Conservation (phyloP, 2,329 filamentous ascomycete genomes). For the Coleophoma crateriformis region DNA sequence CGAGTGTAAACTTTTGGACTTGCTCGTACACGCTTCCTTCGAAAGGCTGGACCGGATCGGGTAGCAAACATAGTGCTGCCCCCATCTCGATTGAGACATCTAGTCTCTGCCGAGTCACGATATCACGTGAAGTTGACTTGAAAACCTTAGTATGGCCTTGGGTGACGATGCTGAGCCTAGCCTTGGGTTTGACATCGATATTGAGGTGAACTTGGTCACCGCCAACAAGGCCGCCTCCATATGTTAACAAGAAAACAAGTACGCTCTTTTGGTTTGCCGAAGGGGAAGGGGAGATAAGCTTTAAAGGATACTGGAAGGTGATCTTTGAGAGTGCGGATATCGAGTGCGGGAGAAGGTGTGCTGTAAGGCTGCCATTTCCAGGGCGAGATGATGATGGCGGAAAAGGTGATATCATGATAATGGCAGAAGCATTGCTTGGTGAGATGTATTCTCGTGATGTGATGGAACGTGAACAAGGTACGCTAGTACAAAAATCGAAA, state of each 20-base stretch:
- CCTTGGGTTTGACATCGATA: constrained; percentile 57
- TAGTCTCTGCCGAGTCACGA: constrained; percentile 54
- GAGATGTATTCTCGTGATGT: background rate
- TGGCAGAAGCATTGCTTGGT: too few relatives aligned
- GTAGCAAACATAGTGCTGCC: constrained; percentile 62
- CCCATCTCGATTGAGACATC: constrained; percentile 42
- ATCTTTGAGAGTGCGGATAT: constrained; percentile 68
- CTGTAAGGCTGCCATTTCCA: constrained; percentile 73
- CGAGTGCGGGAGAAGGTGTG: constrained; percentile 65
- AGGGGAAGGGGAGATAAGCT: constrained; percentile 78
- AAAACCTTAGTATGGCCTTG: constrained; percentile 94
- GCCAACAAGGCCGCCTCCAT: constrained; percentile 87
- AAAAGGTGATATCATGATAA: constrained; percentile 25
- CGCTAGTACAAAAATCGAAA: too few relatives aligned
- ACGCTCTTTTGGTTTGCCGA: constrained; percentile 60
- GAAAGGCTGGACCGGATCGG: constrained; percentile 92
- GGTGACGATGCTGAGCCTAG: constrained; percentile 63
- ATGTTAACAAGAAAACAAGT: constrained; percentile 85
- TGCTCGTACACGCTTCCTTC: constrained; percentile 79
- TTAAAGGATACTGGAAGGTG: constrained; percentile 90
- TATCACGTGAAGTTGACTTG: constrained; percentile 58
- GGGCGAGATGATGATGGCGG: constrained; percentile 66
- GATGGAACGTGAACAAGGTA: background rate
- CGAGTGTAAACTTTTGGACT: constrained; percentile 68
- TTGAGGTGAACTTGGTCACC: constrained; percentile 74